Conservation (phyloP, 1,139 yeast genomes). For the Candida smagusa region DNA sequence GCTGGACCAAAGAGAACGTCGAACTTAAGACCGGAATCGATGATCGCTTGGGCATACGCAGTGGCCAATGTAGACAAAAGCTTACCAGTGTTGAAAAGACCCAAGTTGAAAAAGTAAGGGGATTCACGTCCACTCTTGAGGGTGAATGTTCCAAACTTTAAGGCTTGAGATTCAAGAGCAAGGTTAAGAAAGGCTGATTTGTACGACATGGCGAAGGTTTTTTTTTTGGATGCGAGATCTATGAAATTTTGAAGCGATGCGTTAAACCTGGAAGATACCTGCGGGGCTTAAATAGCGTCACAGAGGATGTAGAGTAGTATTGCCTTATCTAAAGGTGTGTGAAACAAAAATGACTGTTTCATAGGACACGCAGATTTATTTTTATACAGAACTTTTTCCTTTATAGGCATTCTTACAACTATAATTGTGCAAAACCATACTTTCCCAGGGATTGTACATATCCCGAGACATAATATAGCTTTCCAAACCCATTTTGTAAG, state of each 20-base stretch:
- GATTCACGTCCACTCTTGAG: slow-evolving; percentile 89
- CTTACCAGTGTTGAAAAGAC: slow-evolving; percentile 79
- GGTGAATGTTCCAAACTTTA: slow-evolving; percentile 84
- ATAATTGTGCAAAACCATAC: too few species aligned
- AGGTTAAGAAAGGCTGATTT: slow-evolving; percentile 71
- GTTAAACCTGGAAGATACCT: too few species aligned
- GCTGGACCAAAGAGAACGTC: slow-evolving; percentile 97
- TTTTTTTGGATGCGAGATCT: not conserved
- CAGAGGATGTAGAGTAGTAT: too few species aligned
- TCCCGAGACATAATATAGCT: too few species aligned
- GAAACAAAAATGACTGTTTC: too few species aligned
- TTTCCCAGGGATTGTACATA: too few species aligned
- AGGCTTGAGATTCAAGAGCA: slow-evolving; percentile 77
- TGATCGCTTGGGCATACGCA: slow-evolving; percentile 86
- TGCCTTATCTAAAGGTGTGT: too few species aligned
- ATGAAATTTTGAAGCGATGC: not conserved
- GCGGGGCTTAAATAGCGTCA: too few species aligned
- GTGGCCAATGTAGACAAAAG: slow-evolving; percentile 75
- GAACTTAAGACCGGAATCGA: slow-evolving; percentile 74
- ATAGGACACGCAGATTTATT: too few species aligned
- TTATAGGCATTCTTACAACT: too few species aligned
- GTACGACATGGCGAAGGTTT: slow-evolving; percentile 26
- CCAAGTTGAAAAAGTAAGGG: slow-evolving; percentile 96
- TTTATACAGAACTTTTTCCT: too few species aligned
- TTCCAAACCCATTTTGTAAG: too few species aligned